A percentile compares a stretch with the other conserved stretches of the same genome.
Conservation (phyloP, 2,329 filamentous ascomycete genomes). For the Helotiales sp. region DNA sequence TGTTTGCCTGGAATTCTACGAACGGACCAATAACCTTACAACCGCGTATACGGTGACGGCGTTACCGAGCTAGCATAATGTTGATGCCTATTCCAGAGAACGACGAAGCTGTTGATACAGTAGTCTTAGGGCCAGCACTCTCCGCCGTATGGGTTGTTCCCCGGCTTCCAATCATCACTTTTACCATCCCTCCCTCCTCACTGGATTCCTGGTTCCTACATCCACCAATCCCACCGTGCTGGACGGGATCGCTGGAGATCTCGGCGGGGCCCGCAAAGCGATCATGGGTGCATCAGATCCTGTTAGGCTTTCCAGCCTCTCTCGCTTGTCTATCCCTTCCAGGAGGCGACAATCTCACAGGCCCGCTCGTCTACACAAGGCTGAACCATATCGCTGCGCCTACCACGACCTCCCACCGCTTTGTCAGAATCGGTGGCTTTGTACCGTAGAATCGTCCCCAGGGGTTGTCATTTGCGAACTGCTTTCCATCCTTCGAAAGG, state of each 20-base stretch:
- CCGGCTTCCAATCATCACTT: background rate
- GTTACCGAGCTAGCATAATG: background rate
- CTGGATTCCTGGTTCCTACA: background rate
- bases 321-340: too few relatives aligned
- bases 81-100: background rate
- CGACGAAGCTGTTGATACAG: too few relatives aligned
- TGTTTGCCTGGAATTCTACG: background rate
- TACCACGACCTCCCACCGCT: background rate
- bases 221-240: slow-evolving; percentile 5
- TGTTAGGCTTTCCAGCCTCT: background rate
- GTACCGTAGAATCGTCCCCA: too few relatives aligned
- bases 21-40: background rate
- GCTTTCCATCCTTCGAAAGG: background rate
- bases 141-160: too few relatives aligned
- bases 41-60: background rate
- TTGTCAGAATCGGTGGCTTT: slow-evolving; percentile 1
- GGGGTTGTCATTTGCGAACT: background rate
- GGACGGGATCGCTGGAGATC: slow-evolving; percentile 1
- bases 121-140: too few relatives aligned
- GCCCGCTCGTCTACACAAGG: slow-evolving; percentile 2
- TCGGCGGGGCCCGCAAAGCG: slow-evolving; percentile 3
- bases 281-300: slow-evolving; percentile 4
- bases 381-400: background rate
- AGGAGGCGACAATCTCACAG: too few relatives aligned
- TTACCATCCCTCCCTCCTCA: background rate